Conservation (phyloP, 768 basidiomycete genomes). For the Melanogaster broomeanus region DNA sequence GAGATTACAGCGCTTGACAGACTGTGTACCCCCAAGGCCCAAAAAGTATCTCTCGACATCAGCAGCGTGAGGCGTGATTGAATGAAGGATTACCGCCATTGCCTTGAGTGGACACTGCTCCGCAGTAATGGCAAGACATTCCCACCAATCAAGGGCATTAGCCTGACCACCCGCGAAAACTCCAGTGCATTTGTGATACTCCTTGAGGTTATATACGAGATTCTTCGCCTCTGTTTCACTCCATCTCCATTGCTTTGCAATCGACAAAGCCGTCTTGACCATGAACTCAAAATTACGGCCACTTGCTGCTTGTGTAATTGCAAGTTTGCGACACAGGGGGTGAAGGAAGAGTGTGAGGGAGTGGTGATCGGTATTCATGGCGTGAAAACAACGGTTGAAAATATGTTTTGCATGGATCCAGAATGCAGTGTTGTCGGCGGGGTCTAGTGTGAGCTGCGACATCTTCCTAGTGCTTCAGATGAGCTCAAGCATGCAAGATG, state of each 20-base stretch:
- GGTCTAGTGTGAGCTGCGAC: constrained; percentile 11
- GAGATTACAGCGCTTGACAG: no score
- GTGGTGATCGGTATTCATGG: constrained; percentile 33
- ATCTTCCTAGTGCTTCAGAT: constrained; percentile 24
- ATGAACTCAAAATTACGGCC: constrained; percentile 20
- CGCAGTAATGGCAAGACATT: constrained; percentile 10
- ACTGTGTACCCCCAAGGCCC: no score
- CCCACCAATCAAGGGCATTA: constrained; percentile 31
- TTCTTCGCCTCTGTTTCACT: constrained; percentile 13
- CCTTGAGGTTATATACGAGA: constrained; percentile 24
- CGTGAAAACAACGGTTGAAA: no score
- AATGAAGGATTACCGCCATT: constrained; percentile 7
- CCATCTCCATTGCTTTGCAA: constrained; percentile 32
- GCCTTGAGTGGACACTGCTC: constrained; percentile 8
- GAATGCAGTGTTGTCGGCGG: constrained; percentile 23
- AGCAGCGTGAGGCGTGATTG: no score
- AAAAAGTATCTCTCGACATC: no score
- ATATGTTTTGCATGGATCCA: constrained; percentile 23
- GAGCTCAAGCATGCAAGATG: constrained; percentile 39
- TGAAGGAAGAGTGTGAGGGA: constrained; percentile 37
- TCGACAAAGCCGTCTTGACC: constrained; percentile 14
- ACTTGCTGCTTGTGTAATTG: constrained; percentile 24
- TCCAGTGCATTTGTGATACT: constrained; percentile 19
- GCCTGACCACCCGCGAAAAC: constrained; percentile 24
- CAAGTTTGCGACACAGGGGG: constrained; percentile 36